These are phyloP conservation scores for Senecio squalidus DNA, from an alignment of 140 eudicot species.

Conservation along the genomic window DNA sequence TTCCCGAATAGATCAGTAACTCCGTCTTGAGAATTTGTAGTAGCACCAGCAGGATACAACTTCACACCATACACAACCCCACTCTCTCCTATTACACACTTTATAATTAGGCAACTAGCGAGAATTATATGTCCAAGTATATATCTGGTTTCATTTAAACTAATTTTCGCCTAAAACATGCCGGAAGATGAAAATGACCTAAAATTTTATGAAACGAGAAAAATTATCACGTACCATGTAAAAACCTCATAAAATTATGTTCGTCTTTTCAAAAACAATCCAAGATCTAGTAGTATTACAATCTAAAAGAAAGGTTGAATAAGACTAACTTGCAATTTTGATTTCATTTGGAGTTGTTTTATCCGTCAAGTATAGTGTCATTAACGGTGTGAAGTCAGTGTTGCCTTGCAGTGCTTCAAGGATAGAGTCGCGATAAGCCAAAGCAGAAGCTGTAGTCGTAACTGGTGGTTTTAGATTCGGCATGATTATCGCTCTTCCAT, in stretches of 20 bases:
- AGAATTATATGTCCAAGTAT: too few relatives aligned
- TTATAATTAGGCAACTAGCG: neutral
- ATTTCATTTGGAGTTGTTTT: conserved; percentile 79
- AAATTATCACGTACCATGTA: too few relatives aligned
- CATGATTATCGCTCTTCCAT: conserved; percentile 93
- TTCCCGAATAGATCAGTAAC: conserved; percentile 95
- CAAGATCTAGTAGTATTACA: too few relatives aligned
- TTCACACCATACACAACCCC: conserved; percentile 86
- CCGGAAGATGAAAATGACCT: neutral
- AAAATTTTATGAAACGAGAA: too few relatives aligned
- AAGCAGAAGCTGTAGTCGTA: conserved; percentile 78
- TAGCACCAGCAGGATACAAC: conserved; percentile 99
- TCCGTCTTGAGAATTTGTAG: conserved; percentile 98
- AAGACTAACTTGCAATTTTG: conserved; percentile 83
- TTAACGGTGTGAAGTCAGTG: conserved; percentile 72
- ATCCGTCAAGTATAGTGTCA: conserved; percentile 95
- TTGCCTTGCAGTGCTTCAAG: conserved; percentile 57
- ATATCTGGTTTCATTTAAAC: too few relatives aligned
- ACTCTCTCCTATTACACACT: conserved; percentile 64
- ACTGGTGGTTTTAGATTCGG: conserved; percentile 92
- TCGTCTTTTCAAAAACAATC: too few relatives aligned
- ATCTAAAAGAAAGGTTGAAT: neutral
- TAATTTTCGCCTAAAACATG: too few relatives aligned
- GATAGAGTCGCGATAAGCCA: conserved; percentile 58
- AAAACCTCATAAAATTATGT: too few relatives aligned